These are phyloP conservation scores for Petrea volubilis DNA, from an alignment of 257 asterid species.

Conservation along the genomic window DNA sequence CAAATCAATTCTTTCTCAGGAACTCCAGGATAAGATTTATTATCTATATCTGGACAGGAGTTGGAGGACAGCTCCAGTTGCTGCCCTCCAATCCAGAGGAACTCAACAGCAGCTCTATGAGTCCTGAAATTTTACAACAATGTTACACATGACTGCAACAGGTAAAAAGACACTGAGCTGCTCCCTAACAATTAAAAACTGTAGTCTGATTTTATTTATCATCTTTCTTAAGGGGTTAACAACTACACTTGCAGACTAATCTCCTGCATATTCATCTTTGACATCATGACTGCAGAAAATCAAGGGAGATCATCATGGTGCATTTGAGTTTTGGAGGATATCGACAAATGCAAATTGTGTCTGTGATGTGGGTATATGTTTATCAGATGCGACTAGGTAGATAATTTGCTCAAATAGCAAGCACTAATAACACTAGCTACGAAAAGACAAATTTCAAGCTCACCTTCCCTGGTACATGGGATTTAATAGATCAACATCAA, in stretches of 20 bases:
- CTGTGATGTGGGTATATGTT: too few relatives aligned
- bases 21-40: slow-evolving; percentile 50
- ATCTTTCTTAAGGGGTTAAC: background rate
- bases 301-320: slow-evolving; percentile 1
- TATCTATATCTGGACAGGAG: slow-evolving; percentile 37
- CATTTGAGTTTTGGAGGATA: background rate
- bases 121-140: slow-evolving; percentile 43
- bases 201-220: background rate
- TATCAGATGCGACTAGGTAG: background rate
- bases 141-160: slow-evolving; percentile 2
- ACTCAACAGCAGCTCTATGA: slow-evolving; percentile 72
- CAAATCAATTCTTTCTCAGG: slow-evolving; percentile 57
- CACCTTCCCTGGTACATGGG: slow-evolving; percentile 94
- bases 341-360: slow-evolving; percentile 16
- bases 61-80: slow-evolving; percentile 51
- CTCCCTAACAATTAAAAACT: slow-evolving; percentile 6
- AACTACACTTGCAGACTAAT: slow-evolving; percentile 9
- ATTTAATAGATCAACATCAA: slow-evolving; percentile 55
- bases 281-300: background rate
- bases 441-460: slow-evolving; percentile 14
- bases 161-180: slow-evolving; percentile 4
- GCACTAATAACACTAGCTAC: slow-evolving; percentile 10
- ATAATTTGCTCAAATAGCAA: slow-evolving; percentile 18
- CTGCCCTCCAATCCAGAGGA: slow-evolving; percentile 93
- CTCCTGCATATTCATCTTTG: slow-evolving; percentile 1